Evolutionary conservation across 106 monocot species (phyloP), one percentile per base, ranked within the genome.

Genomic region (Chionographis japonica): DNA sequence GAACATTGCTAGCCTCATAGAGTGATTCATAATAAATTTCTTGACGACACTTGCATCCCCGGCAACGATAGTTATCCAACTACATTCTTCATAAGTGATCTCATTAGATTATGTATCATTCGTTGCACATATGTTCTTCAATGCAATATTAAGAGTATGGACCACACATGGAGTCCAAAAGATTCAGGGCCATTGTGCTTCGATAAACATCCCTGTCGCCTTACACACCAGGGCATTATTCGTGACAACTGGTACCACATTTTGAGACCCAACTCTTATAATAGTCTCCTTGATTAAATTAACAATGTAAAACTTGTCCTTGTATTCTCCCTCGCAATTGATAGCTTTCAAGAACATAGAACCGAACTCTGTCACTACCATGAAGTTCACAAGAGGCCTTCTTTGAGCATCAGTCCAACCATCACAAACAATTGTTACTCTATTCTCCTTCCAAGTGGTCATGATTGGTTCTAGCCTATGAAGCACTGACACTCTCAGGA

Each of bases 101-200:
- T 27, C 27, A 27, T 27, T 27, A 1, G 27, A 27, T 27, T 27
- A 27, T 27, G 27, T 27, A 27, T 27, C 27, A 0, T 27, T 27
- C 27, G 27, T 1, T 1, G 27, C 27, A 27, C 1, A 27, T 27
- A 27, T 27, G 27, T 27, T 27, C 27, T 27, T 27, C 27, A 27
- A 27, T 27, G 27, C 27, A 27, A 27, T 27, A 27, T 27, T 27
- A 1, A 27, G 27, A 27, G 27, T 27, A 27, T 27, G 27, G 27
- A 61, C 60, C 15, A 61, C 60, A 61, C 60, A 61, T 8, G 60
- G 10, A 10, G 60, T 61, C 60, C 60, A 61, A 61, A 61, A 61
- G 8, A 61, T 61, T 20, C 35, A 8, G 17, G 4, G 60, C 11
- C 17, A 61, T 61, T 37, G 18, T 35, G 8, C 20, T 13, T 61